Conservation (phyloP, 2,329 filamentous ascomycete species). For the Pestalotiopsis sp. region DNA sequence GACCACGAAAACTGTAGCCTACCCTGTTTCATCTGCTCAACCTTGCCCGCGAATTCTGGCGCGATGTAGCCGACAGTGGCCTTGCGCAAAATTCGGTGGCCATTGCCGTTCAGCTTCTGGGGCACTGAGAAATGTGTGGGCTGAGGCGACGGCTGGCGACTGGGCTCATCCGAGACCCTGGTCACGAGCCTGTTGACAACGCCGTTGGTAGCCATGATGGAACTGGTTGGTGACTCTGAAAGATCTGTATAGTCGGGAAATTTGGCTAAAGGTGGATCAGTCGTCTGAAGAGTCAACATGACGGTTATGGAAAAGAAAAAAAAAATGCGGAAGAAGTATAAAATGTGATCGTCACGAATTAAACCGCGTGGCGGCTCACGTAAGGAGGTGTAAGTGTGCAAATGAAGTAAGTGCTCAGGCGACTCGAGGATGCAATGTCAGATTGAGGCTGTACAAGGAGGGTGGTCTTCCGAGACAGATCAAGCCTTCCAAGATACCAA, state of each 20-base stretch:
- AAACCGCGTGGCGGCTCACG: not conserved
- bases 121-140: slow-evolving; percentile 83
- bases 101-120: slow-evolving; percentile 57
- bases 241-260: slow-evolving; percentile 49
- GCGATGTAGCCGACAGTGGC: slow-evolving; percentile 93
- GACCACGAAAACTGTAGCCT: slow-evolving; percentile 33
- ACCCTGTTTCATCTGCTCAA: slow-evolving; percentile 85
- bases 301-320: not conserved
- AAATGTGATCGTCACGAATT: not conserved
- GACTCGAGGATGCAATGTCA: not conserved
- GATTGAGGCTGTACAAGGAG: not conserved
- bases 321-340: not conserved
- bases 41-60: slow-evolving; percentile 90
- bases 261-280: slow-evolving; percentile 45
- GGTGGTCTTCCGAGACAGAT: not conserved
- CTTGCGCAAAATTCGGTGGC: slow-evolving; percentile 78
- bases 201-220: slow-evolving; percentile 35
- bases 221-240: slow-evolving; percentile 30
- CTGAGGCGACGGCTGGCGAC: slow-evolving; percentile 80
- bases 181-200: slow-evolving; percentile 44
- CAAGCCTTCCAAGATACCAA: not conserved
- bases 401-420: not conserved
- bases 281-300: slow-evolving; percentile 42
- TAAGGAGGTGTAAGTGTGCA: not conserved
- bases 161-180: slow-evolving; percentile 44